Evolutionary conservation across 78 protist species (phyloP), one percentile per base, ranked within the genome.

Genomic region (Tieghemostelium lacteum): DNA sequence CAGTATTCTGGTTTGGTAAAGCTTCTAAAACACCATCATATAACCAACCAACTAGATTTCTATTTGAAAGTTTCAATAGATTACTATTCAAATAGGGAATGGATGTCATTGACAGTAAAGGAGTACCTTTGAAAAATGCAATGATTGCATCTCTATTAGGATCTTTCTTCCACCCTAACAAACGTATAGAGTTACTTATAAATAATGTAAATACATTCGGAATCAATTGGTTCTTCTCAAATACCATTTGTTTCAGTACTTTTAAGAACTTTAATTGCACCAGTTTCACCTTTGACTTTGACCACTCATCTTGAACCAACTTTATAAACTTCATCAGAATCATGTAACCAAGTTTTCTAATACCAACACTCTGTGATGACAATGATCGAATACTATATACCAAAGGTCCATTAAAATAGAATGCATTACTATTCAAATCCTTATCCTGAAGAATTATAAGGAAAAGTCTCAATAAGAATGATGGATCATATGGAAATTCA

Each of bases 401-500:
- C 20, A 66, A 37, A 29, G 91, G 91, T 42, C 91, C 91, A 58
- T 83, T 83, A 33, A 52, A 67, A 39, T 39, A 83, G 78, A 83
- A 83, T 39, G 77, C 40, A 42, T 70, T 26, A 22, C 64, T 37
- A 57, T 83, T 55, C 20, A 69, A 61, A 10, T 36, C 33, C 31
- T 55, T 45, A 39, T 74, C 54, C 16, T 36, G 28, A 26, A 58
- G 65, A 8, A 71, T 34, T 6, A 75, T 26, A 4, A 58, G 8
- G 49, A 83, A 69, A 37, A 83, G 37, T 54, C 78, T 62, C 5
- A 83, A 42, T 16, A 83, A 19, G 63, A 69, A 83, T 12, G 78
- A 34, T 36, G 91, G 91, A 50, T 83, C 91, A 28, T 83, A 83
- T 17, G 76, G n/a, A n/a, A 26, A 83, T 34, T 45, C 65, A 31